A percentile compares a stretch with the other conserved stretches of the same genome.
These are phyloP conservation scores for Botrytis fragariae DNA, from an alignment of 2,329 filamentous ascomycete species.

Conservation along the genomic window DNA sequence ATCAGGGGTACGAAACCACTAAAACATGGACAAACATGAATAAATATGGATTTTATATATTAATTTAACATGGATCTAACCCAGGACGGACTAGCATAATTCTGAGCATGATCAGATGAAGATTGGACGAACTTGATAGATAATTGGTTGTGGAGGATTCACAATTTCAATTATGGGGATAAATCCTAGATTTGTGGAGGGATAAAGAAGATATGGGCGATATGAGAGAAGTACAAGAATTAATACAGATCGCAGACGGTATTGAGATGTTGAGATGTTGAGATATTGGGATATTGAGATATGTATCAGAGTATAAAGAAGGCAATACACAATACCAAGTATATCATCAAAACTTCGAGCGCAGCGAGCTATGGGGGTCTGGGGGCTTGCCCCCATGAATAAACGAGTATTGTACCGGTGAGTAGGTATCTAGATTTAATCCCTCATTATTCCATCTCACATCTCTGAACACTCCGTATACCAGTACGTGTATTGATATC, in stretches of 20 bases:
- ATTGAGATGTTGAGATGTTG: not conserved
- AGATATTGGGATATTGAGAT: not conserved
- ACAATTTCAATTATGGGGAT: slow-evolving; percentile 8
- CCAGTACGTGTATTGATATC: not conserved
- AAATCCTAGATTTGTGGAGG: not conserved
- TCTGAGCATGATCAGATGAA: not conserved
- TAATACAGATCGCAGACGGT: not conserved
- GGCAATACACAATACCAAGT: not conserved
- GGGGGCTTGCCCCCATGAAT: not conserved
- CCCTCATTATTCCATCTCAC: not conserved
- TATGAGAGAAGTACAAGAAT: not conserved
- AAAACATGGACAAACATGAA: not conserved
- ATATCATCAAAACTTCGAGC: not conserved
- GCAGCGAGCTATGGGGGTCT: not conserved
- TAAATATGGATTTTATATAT: not conserved
- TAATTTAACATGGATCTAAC: not conserved
- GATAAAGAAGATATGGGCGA: not conserved
- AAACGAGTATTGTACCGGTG: not conserved
- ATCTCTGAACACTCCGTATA: not conserved
- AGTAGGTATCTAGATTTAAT: not conserved
- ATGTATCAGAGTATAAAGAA: not conserved
- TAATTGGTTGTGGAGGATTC: slow-evolving; percentile 1
- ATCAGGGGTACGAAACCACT: slow-evolving; percentile 9
- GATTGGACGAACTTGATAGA: slow-evolving; percentile 10
- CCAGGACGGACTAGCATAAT: not conserved